A percentile compares a stretch with the other conserved stretches of the same genome.
phyloP scores from a whole-genome alignment of 306 rosid species.

The Dryas drummondii region DNA sequence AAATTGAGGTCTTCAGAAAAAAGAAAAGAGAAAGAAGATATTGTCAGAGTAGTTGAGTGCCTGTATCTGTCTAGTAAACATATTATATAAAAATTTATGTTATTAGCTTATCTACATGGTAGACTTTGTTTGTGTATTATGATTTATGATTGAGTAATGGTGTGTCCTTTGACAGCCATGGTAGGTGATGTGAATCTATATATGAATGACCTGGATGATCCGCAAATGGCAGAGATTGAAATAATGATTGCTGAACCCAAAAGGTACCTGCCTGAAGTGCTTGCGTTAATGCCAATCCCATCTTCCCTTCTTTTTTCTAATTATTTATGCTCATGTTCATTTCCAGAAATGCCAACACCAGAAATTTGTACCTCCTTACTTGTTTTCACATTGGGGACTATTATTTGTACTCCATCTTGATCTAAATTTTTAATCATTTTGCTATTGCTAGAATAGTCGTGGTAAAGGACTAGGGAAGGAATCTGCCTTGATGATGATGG shows the following conservation, averaged over 20 bases:
- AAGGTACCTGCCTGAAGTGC: conserved; percentile 47
- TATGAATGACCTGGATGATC: conserved; percentile 74
- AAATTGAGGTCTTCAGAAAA: not conserved
- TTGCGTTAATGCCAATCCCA: not conserved
- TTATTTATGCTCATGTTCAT: not conserved
- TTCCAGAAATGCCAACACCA: not conserved
- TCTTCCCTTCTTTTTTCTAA: not conserved
- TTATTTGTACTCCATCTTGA: not conserved
- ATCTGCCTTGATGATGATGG: conserved; percentile 79
- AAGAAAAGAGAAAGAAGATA: not conserved
- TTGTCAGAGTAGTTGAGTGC: not conserved
- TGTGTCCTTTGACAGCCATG: conserved; percentile 62
- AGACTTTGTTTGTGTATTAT: not conserved
- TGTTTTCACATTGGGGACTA: not conserved
- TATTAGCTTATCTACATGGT: conserved; percentile 1
- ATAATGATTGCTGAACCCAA: conserved; percentile 89
- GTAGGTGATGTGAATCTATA: conserved; percentile 92
- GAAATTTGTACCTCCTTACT: not conserved
- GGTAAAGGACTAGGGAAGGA: conserved; percentile 87
- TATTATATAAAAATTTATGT: not conserved
- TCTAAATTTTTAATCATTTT: conserved; percentile 25
- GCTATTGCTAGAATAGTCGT: conserved; percentile 70
- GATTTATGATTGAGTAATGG: conserved; percentile 20
- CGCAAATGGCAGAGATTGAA: conserved; percentile 80
- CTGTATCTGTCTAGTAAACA: not conserved